Conservation (phyloP, 1,284 basidiomycete species). For the Sanghuangporus baumii region DNA sequence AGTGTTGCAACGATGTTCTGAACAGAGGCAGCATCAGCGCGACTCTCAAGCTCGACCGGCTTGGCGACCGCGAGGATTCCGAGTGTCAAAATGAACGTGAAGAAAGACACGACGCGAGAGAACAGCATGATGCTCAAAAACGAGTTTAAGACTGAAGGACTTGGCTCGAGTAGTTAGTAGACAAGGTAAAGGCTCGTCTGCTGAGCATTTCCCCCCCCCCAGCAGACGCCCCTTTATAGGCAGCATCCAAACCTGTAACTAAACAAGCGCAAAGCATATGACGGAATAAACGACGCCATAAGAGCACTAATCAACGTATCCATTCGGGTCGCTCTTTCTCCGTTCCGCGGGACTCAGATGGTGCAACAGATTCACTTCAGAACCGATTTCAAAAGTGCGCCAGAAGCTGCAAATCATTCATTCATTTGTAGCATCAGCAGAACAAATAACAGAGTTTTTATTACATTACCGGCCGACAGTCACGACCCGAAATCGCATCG, state of each 20-base stretch:
- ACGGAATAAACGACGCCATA: background rate
- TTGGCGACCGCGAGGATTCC: conserved; percentile 10
- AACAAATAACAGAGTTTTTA: background rate
- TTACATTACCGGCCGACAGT: background rate
- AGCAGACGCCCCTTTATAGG: background rate
- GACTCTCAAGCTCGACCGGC: conserved; percentile 6
- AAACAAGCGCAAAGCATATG: background rate
- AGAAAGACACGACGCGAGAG: conserved; percentile 6
- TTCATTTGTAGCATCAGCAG: background rate
- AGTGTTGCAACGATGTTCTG: conserved; percentile 1
- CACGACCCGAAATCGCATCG: no score
- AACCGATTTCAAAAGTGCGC: background rate
- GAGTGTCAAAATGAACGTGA: conserved; percentile 10
- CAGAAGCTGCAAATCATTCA: conserved; percentile 1
- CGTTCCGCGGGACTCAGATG: background rate
- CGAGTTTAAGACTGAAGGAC: background rate
- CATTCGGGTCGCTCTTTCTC: background rate
- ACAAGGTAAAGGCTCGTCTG: background rate
- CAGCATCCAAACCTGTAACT: background rate
- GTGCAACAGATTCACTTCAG: background rate
- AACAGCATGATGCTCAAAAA: conserved; percentile 7
- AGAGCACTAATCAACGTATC: background rate
- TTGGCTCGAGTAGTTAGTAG: background rate
- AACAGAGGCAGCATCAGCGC: conserved; percentile 4
- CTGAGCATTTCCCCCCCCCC: background rate